A percentile compares a stretch with the other conserved stretches of the same genome.
Evolutionary conservation across 2,329 filamentous ascomycete genomes (phyloP).

Genomic region (Aspergillus sp.): DNA sequence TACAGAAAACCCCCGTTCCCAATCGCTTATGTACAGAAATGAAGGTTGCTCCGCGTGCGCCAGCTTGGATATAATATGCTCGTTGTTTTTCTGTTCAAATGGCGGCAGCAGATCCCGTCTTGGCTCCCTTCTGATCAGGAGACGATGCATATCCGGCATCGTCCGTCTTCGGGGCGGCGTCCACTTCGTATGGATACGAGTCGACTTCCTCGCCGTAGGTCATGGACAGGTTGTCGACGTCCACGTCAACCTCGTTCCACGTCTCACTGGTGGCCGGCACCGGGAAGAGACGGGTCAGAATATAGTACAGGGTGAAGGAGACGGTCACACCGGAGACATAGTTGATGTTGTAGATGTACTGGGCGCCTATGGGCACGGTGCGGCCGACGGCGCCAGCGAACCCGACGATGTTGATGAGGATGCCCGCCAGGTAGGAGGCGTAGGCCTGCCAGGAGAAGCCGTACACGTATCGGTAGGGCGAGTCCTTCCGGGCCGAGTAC

Average conservation of each 20-base stretch:
- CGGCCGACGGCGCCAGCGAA: slow-evolving; percentile 78
- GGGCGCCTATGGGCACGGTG: slow-evolving; percentile 72
- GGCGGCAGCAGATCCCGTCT: slow-evolving; percentile 9
- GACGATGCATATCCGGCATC: slow-evolving; percentile 7
- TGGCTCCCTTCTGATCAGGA: slow-evolving; percentile 24
- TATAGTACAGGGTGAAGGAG: slow-evolving; percentile 65
- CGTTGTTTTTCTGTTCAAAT: background rate
- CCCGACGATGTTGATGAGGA: slow-evolving; percentile 86
- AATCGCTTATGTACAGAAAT: background rate
- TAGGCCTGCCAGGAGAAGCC: slow-evolving; percentile 86
- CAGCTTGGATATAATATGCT: no score
- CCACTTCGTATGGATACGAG: slow-evolving; percentile 24
- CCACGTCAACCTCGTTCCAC: slow-evolving; percentile 71
- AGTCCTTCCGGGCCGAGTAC: slow-evolving; percentile 63
- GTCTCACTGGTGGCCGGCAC: slow-evolving; percentile 70
- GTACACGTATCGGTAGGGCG: slow-evolving; percentile 69
- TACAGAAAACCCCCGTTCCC: background rate
- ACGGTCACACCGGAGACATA: slow-evolving; percentile 85
- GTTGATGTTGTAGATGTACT: slow-evolving; percentile 86
- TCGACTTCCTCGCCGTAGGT: slow-evolving; percentile 34
- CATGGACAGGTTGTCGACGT: slow-evolving; percentile 29
- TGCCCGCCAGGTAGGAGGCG: slow-evolving; percentile 75
- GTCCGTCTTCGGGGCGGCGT: slow-evolving; percentile 2
- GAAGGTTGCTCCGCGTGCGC: no score
- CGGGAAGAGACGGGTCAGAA: slow-evolving; percentile 67